phyloP scores from a whole-genome alignment of 1,139 yeast genomes.

The Saccharomyces hybrid region DNA sequence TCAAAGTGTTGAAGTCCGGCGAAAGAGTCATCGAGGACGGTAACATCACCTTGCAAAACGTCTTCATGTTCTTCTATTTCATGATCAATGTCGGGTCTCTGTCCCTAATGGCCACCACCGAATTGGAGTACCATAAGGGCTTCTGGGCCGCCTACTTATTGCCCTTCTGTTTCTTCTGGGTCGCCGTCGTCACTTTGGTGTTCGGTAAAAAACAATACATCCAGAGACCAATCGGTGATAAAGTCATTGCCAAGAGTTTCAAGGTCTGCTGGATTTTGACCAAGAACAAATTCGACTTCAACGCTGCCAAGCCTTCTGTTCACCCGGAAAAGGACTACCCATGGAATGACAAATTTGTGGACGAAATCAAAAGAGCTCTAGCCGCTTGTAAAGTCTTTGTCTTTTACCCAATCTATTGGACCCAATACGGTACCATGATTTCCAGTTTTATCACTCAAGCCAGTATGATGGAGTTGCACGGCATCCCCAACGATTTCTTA shows the following conservation, averaged over 20 bases:
- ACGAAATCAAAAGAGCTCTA: conserved; percentile 51
- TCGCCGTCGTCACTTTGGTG: conserved; percentile 49
- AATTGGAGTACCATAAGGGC: conserved; percentile 40
- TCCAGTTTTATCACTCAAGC: conserved; percentile 58
- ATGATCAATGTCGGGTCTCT: conserved; percentile 76
- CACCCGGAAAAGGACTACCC: conserved; percentile 35
- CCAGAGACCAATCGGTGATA: conserved; percentile 56
- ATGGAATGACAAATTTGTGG: conserved; percentile 48
- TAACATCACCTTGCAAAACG: conserved; percentile 60
- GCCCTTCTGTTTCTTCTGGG: conserved; percentile 59
- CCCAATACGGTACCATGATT: conserved; percentile 61
- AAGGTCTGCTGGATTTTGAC: conserved; percentile 40
- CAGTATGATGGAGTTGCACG: conserved; percentile 55
- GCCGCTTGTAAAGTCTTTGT: conserved; percentile 54
- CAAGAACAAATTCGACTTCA: conserved; percentile 44
- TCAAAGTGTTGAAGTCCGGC: conserved; percentile 52
- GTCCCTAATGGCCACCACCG: conserved; percentile 67
- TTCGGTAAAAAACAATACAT: conserved; percentile 52
- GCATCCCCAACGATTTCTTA: conserved; percentile 66
- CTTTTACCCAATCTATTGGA: conserved; percentile 55
- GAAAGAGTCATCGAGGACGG: conserved; percentile 66
- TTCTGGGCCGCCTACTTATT: conserved; percentile 71
- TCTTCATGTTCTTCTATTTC: conserved; percentile 72
- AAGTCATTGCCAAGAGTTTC: conserved; percentile 52
- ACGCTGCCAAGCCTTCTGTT: conserved; percentile 49